phyloP scores from a whole-genome alignment of 2,329 filamentous ascomycete genomes.

The Anthostomella pinea region DNA sequence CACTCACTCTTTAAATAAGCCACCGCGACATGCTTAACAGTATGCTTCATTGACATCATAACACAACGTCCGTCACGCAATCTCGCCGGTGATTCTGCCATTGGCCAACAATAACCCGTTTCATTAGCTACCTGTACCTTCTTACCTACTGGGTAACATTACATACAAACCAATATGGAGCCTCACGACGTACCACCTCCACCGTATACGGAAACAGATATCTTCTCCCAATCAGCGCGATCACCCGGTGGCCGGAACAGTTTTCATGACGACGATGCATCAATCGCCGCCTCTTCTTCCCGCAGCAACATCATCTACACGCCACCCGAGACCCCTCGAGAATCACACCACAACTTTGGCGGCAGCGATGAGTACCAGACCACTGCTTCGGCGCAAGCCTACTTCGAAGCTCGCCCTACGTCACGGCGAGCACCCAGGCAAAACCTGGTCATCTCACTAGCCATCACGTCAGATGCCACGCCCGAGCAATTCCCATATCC shows the following conservation, averaged over 20 bases:
- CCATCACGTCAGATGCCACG: constrained; percentile 33
- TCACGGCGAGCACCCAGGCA: constrained; percentile 10
- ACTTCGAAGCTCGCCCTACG: constrained; percentile 46
- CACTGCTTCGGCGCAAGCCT: constrained; percentile 37
- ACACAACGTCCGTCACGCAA: too few relatives aligned
- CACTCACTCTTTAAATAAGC: too few relatives aligned
- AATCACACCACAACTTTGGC: constrained; percentile 28
- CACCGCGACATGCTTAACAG: too few relatives aligned
- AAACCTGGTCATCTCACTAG: constrained; percentile 33
- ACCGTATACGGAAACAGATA: constrained; percentile 57
- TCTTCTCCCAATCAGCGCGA: constrained; percentile 44
- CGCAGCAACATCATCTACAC: constrained; percentile 48
- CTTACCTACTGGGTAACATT: too few relatives aligned
- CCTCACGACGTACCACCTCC: constrained; percentile 45
- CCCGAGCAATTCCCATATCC: constrained; percentile 46
- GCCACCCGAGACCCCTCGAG: constrained; percentile 47
- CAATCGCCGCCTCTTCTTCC: constrained; percentile 40
- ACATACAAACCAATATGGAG: constrained; percentile 32
- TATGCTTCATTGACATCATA: too few relatives aligned
- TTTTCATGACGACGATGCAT: constrained; percentile 33
- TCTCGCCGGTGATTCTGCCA: too few relatives aligned
- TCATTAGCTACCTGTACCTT: too few relatives aligned
- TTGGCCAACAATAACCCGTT: too few relatives aligned
- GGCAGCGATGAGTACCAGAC: constrained; percentile 26
- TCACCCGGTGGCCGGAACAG: constrained; percentile 26